phyloP scores from a whole-genome alignment of 345 rosid species.

The Turnera subulata region DNA sequence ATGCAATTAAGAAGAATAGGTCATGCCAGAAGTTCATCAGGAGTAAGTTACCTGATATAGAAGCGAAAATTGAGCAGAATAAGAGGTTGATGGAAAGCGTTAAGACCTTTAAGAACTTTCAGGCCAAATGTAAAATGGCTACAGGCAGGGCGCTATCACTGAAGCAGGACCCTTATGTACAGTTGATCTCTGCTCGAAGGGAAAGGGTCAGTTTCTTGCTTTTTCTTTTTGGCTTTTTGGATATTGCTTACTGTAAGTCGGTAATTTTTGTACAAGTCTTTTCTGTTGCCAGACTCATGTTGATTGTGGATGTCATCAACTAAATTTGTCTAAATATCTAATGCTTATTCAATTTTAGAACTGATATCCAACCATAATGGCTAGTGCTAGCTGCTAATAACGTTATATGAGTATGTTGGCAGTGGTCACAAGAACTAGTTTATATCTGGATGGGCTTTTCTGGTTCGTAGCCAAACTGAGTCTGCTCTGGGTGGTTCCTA shows the following conservation, averaged over 20 bases:
- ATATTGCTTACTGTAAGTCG: background rate
- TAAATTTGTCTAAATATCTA: no score
- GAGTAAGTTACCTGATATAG: constrained; percentile 59
- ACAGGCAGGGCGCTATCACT: constrained; percentile 61
- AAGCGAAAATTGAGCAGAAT: constrained; percentile 80
- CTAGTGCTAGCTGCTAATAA: no score
- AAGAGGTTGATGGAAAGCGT: constrained; percentile 68
- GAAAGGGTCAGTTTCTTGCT: constrained; percentile 52
- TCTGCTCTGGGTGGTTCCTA: no score
- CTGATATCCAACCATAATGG: no score
- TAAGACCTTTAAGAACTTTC: constrained; percentile 64
- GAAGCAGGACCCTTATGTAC: constrained; percentile 71
- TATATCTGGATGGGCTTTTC: no score
- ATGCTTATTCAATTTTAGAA: no score
- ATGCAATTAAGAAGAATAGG: constrained; percentile 79
- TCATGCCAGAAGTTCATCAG: constrained; percentile 67
- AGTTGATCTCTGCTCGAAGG: constrained; percentile 54
- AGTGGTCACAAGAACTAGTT: no score
- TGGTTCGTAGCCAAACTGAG: no score
- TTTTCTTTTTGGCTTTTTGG: constrained; percentile 1
- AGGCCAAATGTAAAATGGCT: constrained; percentile 57
- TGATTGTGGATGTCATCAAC: no score
- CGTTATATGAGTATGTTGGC: no score
- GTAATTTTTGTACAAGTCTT: background rate
- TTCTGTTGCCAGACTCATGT: no score